These are phyloP conservation scores for Collybia mongolica DNA, from an alignment of 768 basidiomycete species.

Conservation along the genomic window DNA sequence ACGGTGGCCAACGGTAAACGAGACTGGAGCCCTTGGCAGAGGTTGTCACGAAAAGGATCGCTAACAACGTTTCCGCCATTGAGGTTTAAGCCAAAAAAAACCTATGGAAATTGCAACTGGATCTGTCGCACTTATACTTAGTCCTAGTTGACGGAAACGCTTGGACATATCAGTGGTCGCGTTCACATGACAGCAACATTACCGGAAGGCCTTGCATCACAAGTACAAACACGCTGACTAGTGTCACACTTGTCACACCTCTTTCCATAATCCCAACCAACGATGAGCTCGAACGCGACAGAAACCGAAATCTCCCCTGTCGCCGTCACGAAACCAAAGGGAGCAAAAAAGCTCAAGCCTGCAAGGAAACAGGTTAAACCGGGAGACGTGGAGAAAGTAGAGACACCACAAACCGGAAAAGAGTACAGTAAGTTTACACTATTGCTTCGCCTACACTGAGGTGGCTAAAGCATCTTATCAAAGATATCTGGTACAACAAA, in stretches of 20 bases:
- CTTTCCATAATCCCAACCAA: conserved; percentile 1
- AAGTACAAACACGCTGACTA: conserved; percentile 2
- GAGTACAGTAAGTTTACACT: conserved; percentile 78
- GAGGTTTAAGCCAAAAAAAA: background rate
- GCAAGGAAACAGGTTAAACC: conserved; percentile 93
- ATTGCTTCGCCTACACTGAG: background rate
- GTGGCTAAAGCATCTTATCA: conserved; percentile 24
- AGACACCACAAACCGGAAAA: conserved; percentile 89
- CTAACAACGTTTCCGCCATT: conserved; percentile 80
- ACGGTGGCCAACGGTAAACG: conserved; percentile 85
- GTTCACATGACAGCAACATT: too few relatives aligned
- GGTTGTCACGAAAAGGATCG: conserved; percentile 80
- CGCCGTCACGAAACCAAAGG: conserved; percentile 7
- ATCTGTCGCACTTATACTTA: background rate
- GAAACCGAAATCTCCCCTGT: conserved; percentile 18
- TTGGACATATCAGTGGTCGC: background rate
- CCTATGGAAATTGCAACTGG: too few relatives aligned
- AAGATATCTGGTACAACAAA: conserved; percentile 97
- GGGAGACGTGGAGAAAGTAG: conserved; percentile 87
- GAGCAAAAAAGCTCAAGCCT: conserved; percentile 74
- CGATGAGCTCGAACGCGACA: conserved; percentile 31
- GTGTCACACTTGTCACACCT: conserved; percentile 4
- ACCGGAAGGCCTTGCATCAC: background rate
- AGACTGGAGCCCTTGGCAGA: conserved; percentile 79
- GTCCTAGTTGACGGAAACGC: background rate